phyloP scores from a whole-genome alignment of 1,284 basidiomycete genomes.

The Sutorius eximius region DNA sequence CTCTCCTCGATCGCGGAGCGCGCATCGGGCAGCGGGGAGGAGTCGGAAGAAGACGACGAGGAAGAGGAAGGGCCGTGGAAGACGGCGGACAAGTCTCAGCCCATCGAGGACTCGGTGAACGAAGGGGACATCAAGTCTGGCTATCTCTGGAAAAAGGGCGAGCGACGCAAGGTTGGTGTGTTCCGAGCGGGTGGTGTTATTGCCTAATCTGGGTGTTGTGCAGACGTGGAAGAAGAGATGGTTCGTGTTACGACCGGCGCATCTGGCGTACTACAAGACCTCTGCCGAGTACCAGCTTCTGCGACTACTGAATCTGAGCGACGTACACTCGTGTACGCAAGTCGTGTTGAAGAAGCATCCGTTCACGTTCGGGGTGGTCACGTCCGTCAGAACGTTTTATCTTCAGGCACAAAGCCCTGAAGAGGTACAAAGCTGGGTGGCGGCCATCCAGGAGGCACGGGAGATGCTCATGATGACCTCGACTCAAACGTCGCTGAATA shows the following conservation, averaged over 20 bases:
- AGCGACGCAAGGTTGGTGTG: constrained; percentile 83
- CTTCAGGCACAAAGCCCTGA: constrained; percentile 72
- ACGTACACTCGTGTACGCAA: constrained; percentile 89
- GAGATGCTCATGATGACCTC: constrained; percentile 61
- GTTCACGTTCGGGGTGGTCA: constrained; percentile 92
- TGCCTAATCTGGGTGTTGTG: constrained; percentile 13
- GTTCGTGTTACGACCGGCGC: constrained; percentile 92
- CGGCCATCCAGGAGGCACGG: constrained; percentile 77
- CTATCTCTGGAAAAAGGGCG: constrained; percentile 94
- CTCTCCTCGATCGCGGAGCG: constrained; percentile 76
- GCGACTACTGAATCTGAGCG: constrained; percentile 83
- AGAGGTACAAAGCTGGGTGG: constrained; percentile 86
- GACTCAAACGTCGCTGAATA: constrained; percentile 53
- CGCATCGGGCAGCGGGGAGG: constrained; percentile 62
- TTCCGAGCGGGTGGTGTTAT: constrained; percentile 7
- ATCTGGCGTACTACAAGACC: constrained; percentile 97
- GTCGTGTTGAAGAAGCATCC: constrained; percentile 89
- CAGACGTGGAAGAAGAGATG: constrained; percentile 99
- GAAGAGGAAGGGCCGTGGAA: constrained; percentile 65
- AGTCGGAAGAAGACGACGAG: constrained; percentile 74
- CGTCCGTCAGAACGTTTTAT: constrained; percentile 90
- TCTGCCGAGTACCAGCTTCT: constrained; percentile 91
- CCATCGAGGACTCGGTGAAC: constrained; percentile 48
- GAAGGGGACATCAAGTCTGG: constrained; percentile 87
- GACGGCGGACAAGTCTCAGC: constrained; percentile 45